Evolutionary conservation across 495 filamentous ascomycete genomes (phyloP), one percentile per base, ranked within the genome.

Genomic region (Jackrogersella minutella): DNA sequence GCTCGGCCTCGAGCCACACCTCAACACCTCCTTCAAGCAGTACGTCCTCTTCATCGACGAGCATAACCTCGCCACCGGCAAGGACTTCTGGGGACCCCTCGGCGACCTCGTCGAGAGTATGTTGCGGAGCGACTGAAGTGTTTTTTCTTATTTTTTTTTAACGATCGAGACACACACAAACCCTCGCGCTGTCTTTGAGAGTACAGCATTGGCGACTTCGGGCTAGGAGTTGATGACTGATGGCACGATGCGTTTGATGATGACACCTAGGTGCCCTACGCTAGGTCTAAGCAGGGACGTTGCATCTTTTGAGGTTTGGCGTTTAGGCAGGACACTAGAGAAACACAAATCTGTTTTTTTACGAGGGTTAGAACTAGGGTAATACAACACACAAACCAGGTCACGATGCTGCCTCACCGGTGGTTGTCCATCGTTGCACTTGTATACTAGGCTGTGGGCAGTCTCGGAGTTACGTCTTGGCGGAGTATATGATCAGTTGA

Each of bases 11-110:
- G 95, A 99, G 79, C 93, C 95, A 31, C 95, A 99, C 79, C 87
- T 99, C 69, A 99, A 99, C 80, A 99, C 95, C 44, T 95, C 91
- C 81, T 99, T 99, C 86, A 99, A 99, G 84, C 95, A 99, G 76
- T 99, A 98, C 73, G 95, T 97, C 54, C 84, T 97, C 41, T 97
- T 97, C 80, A 92, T 97, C 66, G 91, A 97, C 73, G 93, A 97
- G 83, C 93, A 96, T 78, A 87, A 84, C 63, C 75, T 97, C 70
- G 90, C 91, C 51, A 94, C 86, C 73, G 93, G 92, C 63, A 97
- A 97, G 80, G 96, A 98, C 75, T 99, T 92, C 81, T 99, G 92
- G 89, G 95, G 95, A 0, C 95, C 95, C n/a, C 78, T 99, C 58
- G 93, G 93, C 17, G 95, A 99, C 77, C 80, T 99, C 72, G 95